Evolutionary conservation across 768 basidiomycete genomes (phyloP).

Genomic region (Boletus vinaceobasis): DNA sequence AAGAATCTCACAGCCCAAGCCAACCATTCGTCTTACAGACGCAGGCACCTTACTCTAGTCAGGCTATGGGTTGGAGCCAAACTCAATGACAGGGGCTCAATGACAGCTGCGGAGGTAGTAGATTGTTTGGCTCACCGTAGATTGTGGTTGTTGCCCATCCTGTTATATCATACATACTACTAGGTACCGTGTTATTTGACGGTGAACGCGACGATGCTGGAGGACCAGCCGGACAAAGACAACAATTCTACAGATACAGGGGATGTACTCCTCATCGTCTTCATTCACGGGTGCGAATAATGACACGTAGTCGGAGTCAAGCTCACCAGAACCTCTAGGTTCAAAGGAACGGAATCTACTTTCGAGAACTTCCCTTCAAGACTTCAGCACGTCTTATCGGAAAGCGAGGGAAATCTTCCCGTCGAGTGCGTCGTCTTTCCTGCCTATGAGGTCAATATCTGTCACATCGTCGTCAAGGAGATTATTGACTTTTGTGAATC

Average conservation of each 20-base stretch:
- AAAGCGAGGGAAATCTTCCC: conserved; percentile 51
- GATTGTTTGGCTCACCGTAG: background rate
- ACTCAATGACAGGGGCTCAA: conserved; percentile 21
- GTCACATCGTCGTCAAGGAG: background rate
- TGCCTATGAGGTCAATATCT: conserved; percentile 67
- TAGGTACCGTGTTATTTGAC: background rate
- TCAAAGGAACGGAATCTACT: conserved; percentile 64
- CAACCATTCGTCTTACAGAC: conserved; percentile 42
- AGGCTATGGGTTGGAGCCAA: conserved; percentile 28
- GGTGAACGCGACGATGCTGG: background rate
- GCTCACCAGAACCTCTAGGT: conserved; percentile 30
- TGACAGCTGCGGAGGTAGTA: background rate
- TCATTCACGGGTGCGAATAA: conserved; percentile 69
- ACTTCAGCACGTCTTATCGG: conserved; percentile 70
- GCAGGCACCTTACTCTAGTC: conserved; percentile 54
- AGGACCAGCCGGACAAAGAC: conserved; percentile 6
- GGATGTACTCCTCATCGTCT: conserved; percentile 64
- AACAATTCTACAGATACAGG: conserved; percentile 12
- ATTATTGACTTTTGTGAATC: conserved; percentile 12
- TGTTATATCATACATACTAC: conserved; percentile 19
- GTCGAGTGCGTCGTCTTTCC: conserved; percentile 85
- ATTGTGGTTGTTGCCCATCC: background rate
- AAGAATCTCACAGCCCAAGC: conserved; percentile 23
- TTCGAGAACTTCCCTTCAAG: conserved; percentile 78
- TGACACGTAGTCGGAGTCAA: background rate